These are phyloP conservation scores for Stentor coeruleus DNA, from an alignment of 73 alveolate species.

Conservation along the genomic window DNA sequence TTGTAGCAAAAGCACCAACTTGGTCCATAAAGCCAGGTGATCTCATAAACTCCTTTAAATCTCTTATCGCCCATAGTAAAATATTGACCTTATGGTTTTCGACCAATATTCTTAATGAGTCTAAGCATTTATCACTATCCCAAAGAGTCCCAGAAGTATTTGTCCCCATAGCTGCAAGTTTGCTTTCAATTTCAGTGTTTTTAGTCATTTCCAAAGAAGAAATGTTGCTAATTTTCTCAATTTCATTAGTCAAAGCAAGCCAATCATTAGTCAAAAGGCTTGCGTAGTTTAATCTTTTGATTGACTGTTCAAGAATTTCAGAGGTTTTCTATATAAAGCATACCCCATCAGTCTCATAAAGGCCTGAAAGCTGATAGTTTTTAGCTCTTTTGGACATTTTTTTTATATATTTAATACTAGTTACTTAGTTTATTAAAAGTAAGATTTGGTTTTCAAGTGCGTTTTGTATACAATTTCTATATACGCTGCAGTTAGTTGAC, in stretches of 20 bases:
- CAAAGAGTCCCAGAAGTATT: neutral
- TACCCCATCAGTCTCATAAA: neutral
- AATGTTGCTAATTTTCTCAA: neutral
- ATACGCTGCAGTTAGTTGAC: slow-evolving; percentile 19
- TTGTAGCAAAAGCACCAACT: neutral
- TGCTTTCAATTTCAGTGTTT: neutral
- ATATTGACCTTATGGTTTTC: neutral
- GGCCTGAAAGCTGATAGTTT: neutral
- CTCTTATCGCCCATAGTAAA: neutral
- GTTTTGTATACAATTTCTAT: neutral
- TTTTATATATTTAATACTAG: too few species aligned
- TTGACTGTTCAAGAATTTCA: slow-evolving; percentile 7
- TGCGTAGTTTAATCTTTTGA: neutral
- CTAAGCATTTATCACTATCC: neutral
- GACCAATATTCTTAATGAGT: neutral
- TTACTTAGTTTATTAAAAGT: neutral
- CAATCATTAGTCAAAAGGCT: slow-evolving; percentile 1
- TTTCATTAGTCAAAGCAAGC: slow-evolving; percentile 12
- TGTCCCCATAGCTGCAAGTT: neutral
- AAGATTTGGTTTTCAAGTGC: neutral
- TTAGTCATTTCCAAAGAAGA: slow-evolving; percentile 5
- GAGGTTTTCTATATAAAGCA: neutral
- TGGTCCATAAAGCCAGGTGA: neutral
- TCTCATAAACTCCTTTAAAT: neutral
- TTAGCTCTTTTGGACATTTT: slow-evolving; percentile 16